phyloP scores from a whole-genome alignment of 2,329 filamentous ascomycete genomes.

The Talaromyces sp. region DNA sequence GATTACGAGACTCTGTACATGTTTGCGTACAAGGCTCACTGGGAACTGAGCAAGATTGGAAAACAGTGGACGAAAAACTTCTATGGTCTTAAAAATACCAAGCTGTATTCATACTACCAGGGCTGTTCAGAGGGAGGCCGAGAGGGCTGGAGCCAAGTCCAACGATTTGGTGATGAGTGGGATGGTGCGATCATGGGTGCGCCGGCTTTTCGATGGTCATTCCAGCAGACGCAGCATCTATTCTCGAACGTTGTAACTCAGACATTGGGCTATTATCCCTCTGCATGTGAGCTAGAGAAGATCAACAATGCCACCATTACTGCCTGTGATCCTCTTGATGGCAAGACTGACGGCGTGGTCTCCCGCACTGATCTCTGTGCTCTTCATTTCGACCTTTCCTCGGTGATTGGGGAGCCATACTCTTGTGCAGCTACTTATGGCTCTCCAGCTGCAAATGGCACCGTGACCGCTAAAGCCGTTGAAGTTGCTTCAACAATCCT shows the following conservation, averaged over 20 bases:
- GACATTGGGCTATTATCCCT: conserved; percentile 25
- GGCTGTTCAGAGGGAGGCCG: conserved; percentile 52
- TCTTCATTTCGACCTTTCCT: neutral
- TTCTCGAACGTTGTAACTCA: conserved; percentile 37
- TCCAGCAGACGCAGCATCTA: conserved; percentile 43
- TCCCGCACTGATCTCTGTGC: neutral
- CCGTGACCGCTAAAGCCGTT: neutral
- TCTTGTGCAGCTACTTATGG: neutral
- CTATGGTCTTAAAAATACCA: conserved; percentile 29
- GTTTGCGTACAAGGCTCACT: conserved; percentile 51
- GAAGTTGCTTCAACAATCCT: neutral
- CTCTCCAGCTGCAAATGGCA: neutral
- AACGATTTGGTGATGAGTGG: conserved; percentile 44
- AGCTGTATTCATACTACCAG: conserved; percentile 43
- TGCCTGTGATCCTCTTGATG: neutral
- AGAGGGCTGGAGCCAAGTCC: conserved; percentile 48
- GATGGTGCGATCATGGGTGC: conserved; percentile 45
- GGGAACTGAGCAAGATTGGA: conserved; percentile 48
- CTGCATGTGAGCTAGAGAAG: neutral
- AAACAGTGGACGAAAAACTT: conserved; percentile 43
- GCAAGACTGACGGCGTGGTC: neutral
- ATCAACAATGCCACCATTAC: neutral
- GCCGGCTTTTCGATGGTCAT: conserved; percentile 42
- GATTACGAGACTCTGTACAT: conserved; percentile 52
- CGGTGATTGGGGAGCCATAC: neutral